These are phyloP conservation scores for Saraca asoca DNA, from an alignment of 331 rosid species.

Conservation along the genomic window DNA sequence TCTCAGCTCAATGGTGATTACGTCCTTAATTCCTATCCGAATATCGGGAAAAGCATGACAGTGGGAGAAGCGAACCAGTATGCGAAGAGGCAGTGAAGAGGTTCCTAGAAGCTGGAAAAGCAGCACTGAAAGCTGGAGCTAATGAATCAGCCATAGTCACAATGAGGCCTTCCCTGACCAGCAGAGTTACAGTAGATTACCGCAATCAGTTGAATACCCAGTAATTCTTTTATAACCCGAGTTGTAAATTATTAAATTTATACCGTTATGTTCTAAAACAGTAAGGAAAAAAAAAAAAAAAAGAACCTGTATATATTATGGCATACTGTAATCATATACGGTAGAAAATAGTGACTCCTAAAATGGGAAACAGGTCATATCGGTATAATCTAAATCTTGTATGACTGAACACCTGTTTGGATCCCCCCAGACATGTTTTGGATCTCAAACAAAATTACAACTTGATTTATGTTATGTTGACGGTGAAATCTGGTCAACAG, in stretches of 20 bases:
- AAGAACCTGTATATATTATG: no score
- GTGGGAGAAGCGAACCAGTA: slow-evolving; percentile 82
- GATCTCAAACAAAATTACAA: no score
- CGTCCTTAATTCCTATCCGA: slow-evolving; percentile 70
- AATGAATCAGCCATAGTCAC: slow-evolving; percentile 80
- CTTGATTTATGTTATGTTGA: no score
- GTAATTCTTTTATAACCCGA: slow-evolving; percentile 34
- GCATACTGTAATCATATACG: no score
- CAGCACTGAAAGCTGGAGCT: slow-evolving; percentile 92
- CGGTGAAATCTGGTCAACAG: no score
- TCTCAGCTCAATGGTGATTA: slow-evolving; percentile 96
- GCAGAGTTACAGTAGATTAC: slow-evolving; percentile 52
- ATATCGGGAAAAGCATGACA: slow-evolving; percentile 72
- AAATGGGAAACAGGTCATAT: no score
- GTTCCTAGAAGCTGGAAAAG: slow-evolving; percentile 86
- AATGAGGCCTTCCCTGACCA: slow-evolving; percentile 95
- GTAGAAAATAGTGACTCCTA: no score
- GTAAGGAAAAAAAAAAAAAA: no score
- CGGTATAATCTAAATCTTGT: no score
- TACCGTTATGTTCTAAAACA: no score
- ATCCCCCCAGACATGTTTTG: no score
- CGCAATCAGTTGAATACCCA: slow-evolving; percentile 38
- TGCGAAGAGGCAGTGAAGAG: slow-evolving; percentile 94
- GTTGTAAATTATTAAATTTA: slow-evolving; percentile 27
- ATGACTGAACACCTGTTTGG: no score